These are phyloP conservation scores for Triangularia setosa DNA, from an alignment of 2,329 filamentous ascomycete genomes.

Conservation along the genomic window DNA sequence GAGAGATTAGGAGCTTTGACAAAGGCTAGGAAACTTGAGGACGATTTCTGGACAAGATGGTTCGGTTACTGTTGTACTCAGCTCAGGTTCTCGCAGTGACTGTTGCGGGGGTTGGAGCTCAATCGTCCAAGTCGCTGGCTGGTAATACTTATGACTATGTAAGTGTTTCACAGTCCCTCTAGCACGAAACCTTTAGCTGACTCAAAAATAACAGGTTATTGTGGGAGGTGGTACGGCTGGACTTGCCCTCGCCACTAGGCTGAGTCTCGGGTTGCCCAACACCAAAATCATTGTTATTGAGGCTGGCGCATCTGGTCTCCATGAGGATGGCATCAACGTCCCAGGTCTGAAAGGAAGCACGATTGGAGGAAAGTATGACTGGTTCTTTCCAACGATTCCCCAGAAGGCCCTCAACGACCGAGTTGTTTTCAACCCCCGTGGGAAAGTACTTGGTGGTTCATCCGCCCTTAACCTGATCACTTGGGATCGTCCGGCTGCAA, in stretches of 20 bases:
- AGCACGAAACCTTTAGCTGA: neutral
- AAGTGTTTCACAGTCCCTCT: neutral
- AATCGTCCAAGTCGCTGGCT: neutral
- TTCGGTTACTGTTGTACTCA: neutral
- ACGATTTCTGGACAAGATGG: neutral
- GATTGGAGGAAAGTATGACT: constrained; percentile 33
- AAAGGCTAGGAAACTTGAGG: neutral
- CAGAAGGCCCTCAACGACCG: constrained; percentile 41
- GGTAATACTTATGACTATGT: neutral
- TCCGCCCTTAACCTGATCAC: constrained; percentile 43
- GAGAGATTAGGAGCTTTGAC: neutral
- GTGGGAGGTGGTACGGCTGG: constrained; percentile 15
- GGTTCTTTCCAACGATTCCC: constrained; percentile 42
- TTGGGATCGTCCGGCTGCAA: constrained; percentile 34
- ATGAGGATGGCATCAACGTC: constrained; percentile 32
- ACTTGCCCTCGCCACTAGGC: constrained; percentile 5
- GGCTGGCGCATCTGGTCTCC: constrained; percentile 29
- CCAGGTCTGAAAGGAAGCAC: constrained; percentile 31
- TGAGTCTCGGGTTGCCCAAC: constrained; percentile 5
- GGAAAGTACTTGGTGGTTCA: constrained; percentile 47
- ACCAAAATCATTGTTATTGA: constrained; percentile 27
- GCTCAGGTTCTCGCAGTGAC: neutral
- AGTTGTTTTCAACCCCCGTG: constrained; percentile 39
- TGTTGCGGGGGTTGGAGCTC: neutral
- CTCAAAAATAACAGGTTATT: constrained; percentile 4